Evolutionary conservation across 2,329 filamentous ascomycete species (phyloP), one percentile per base, ranked within the genome.

Genomic region (Stemphylium lycopersici): DNA sequence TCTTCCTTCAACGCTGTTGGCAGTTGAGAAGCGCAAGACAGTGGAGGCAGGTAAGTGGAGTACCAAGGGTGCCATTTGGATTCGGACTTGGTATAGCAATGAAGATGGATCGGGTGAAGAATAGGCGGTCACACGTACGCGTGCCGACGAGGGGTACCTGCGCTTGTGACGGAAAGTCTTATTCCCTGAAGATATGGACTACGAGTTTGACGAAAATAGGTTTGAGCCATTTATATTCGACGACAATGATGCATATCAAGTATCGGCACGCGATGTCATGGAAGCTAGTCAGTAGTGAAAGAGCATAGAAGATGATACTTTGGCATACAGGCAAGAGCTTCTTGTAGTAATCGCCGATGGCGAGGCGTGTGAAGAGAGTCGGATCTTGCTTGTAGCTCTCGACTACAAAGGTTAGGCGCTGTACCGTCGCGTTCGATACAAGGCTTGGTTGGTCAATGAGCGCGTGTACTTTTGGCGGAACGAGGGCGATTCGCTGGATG

Each of bases 81-180:
- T 52, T 11, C 36, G 36, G 7, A 52, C 42, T 31, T 47, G 42
- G 49, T 52, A 47, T 39, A 36, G 49, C 29, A 52, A 41, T 20
- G 42, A 41, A 52, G 36, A 29, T 10, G 13, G 2, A 6, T 0
- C 4, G 10, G n/a, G 6, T 2, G 20, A 13, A 2, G 12, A 46
- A n/a, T 26, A 40, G n/a, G 39, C 13, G 7, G 22, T 41, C 31
- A 42, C 36, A 1, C 43, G 42, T 12, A 29, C 49, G 7, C 36
- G 29, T 41, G 49, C 49, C 31, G 43, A 52, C 13, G n/a, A 16
- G 0, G 42, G 42, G 12, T 52, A 52, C 18, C 1, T 3, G 6
- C 42, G 43, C 3, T 13, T 52, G 8, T 52, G 37, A 37, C 36
- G 7, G 49, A 41, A 41, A 40, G 48, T 34, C 4, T 34, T 39